Evolutionary conservation across 2,329 filamentous ascomycete genomes (phyloP).

Genomic region (Xylaria sp.): DNA sequence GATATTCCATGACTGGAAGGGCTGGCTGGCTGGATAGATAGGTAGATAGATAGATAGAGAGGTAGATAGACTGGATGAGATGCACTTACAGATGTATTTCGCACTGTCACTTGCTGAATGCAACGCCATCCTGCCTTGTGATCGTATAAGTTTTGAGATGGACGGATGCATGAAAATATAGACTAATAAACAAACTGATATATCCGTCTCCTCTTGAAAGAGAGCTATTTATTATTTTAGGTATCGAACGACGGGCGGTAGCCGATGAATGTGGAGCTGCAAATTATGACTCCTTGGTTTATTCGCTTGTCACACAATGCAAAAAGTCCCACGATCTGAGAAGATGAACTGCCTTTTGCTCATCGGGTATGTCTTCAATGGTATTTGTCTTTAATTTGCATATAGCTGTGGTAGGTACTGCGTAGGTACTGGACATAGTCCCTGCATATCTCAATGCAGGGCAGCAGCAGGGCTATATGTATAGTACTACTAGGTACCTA

Average conservation of each 20-base stretch:
- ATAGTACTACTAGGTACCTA: not conserved
- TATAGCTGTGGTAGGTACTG: not conserved
- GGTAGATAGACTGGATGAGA: not conserved
- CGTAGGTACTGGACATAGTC: not conserved
- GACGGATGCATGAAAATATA: slow-evolving; percentile 31
- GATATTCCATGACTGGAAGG: not conserved
- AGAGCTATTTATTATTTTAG: not conserved
- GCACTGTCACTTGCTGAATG: slow-evolving; percentile 41
- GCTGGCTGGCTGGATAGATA: not conserved
- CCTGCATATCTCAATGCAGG: too few species aligned
- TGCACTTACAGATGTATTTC: slow-evolving; percentile 46
- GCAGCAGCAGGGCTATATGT: not conserved
- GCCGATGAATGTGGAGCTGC: slow-evolving; percentile 18
- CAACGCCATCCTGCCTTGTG: slow-evolving; percentile 43
- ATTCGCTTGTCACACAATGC: not conserved
- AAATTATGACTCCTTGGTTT: slow-evolving; percentile 1
- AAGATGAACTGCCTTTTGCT: not conserved
- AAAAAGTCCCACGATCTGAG: not conserved
- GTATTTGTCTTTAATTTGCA: not conserved
- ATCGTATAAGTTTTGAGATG: slow-evolving; percentile 28
- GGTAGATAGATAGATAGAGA: not conserved
- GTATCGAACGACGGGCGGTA: not conserved
- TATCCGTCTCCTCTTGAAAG: not conserved
- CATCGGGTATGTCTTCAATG: not conserved
- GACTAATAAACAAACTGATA: not conserved